A percentile compares a stretch with the other conserved stretches of the same genome.
phyloP scores from a whole-genome alignment of 2,329 filamentous ascomycete species.

The Pseudogymnoascus verrucosus region DNA sequence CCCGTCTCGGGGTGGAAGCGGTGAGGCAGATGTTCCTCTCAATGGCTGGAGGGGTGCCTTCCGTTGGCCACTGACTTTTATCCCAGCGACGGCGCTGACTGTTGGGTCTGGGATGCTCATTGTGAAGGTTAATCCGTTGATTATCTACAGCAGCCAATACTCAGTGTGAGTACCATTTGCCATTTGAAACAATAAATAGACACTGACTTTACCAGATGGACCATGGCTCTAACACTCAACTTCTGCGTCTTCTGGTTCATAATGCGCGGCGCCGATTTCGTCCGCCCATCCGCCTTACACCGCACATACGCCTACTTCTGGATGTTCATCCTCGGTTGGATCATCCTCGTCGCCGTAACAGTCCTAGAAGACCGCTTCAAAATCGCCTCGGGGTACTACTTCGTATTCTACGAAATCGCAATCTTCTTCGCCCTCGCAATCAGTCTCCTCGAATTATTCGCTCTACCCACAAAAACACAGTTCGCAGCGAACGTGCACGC shows the following conservation, averaged over 20 bases:
- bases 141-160: conserved; percentile 85
- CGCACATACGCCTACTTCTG: conserved; percentile 74
- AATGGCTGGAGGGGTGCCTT: conserved; percentile 77
- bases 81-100: conserved; percentile 58
- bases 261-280: conserved; percentile 67
- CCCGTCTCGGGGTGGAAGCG: conserved; percentile 50
- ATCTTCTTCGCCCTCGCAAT: conserved; percentile 68
- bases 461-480: conserved; percentile 60
- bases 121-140: conserved; percentile 76
- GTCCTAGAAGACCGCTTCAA: conserved; percentile 69
- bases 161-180: conserved; percentile 46
- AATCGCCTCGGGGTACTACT: conserved; percentile 69
- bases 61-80: conserved; percentile 70
- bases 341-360: conserved; percentile 61
- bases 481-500: conserved; percentile 55
- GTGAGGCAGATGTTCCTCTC: conserved; percentile 54
- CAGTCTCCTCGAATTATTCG: conserved; percentile 72
- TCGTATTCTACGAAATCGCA: conserved; percentile 71
- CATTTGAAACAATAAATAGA: not conserved
- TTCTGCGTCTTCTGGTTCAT: conserved; percentile 77
- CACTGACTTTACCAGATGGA: conserved; percentile 47
- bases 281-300: conserved; percentile 78
- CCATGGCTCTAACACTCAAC: conserved; percentile 76
- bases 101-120: conserved; percentile 67
- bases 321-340: conserved; percentile 72